Percentiles rank a stretch among this genome's conserved stretches.
Evolutionary conservation across 768 basidiomycete species (phyloP).

Genomic region (Gloeostereum incarnatum): DNA sequence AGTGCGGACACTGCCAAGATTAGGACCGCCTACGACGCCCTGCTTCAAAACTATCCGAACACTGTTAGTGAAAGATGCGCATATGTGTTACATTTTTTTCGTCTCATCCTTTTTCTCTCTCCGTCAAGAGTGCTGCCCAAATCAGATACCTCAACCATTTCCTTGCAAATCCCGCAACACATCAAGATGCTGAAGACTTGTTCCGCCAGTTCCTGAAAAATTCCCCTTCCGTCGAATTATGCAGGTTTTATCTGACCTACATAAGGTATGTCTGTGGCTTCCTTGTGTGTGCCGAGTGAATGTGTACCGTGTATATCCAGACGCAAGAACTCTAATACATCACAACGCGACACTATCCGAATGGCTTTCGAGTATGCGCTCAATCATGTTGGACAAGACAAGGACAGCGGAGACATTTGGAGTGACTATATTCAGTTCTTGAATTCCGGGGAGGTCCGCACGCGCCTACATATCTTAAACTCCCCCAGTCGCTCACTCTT

Average conservation of each 20-base stretch:
- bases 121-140: slow-evolving; percentile 64
- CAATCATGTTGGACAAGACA: slow-evolving; percentile 82
- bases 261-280: slow-evolving; percentile 49
- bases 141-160: slow-evolving; percentile 79
- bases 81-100: slow-evolving; percentile 14
- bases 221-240: slow-evolving; percentile 83
- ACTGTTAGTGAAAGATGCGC: slow-evolving; percentile 52
- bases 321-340: slow-evolving; percentile 57
- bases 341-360: slow-evolving; percentile 67
- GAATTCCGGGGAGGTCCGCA: slow-evolving; percentile 62
- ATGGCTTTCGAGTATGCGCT: slow-evolving; percentile 93
- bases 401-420: slow-evolving; percentile 91
- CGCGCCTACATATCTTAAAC: not conserved
- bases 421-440: slow-evolving; percentile 89
- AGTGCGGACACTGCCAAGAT: slow-evolving; percentile 74
- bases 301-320: slow-evolving; percentile 21
- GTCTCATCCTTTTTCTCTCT: slow-evolving; percentile 10
- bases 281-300: slow-evolving; percentile 7
- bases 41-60: slow-evolving; percentile 84
- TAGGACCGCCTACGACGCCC: slow-evolving; percentile 70
- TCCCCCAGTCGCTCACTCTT: slow-evolving; percentile 9
- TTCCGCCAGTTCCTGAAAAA: slow-evolving; percentile 82
- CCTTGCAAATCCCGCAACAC: slow-evolving; percentile 50
- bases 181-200: slow-evolving; percentile 74
- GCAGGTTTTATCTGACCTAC: slow-evolving; percentile 91